Base-by-base conservation (phyloP, 495 filamentous ascomycete species). In the Daldinia concentrica region DNA sequence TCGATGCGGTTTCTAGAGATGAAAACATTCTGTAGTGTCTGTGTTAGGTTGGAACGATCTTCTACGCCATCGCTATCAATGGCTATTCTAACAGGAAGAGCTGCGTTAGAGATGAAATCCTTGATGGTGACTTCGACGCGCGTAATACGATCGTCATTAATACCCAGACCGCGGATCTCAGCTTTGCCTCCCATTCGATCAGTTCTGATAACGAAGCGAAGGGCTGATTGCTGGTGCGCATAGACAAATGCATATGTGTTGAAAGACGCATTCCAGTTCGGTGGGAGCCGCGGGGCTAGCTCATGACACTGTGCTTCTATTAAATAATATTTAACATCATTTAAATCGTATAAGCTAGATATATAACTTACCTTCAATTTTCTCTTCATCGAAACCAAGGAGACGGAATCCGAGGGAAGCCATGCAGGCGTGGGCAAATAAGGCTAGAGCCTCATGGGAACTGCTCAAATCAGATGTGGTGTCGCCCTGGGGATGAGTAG, bases 341-440 rank as follows among this genome's bases (percentile, higher is more conserved):
- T 34, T 55, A 14, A 37, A 30, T 19, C 59, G 9, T 27, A 70
- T 56, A 12, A 63, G 12, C 61, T 76, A 58, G 80, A 91, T 91
- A 85, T 62, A 90, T 82, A 36, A 63, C 68, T 39, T 39, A 76
- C 76, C 76, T 37, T 74, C 69, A 11, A 69, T 86, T 63, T 92
- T 87, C 24, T 95, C 92, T 78, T 98, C 93, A 17, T 90, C 85
- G 19, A 97, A 90, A 1, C 94, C 94, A 22, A 94, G 78, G 7
- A 98, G 83, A 51, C 92, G 86, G 78, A 98, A 98, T 51, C 89
- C 92, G 9, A 95, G 87, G 5, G 90, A 88, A 29, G 85, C 72
- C 90, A 98, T 92, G 74, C 89, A 92, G 29, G 92, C 93, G 78
- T 99, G 95, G 43, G 88, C 84, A 71, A 95, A 90, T 41, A 98